Percentiles rank a stretch among this genome's conserved stretches.
These are phyloP conservation scores for Aristolochia contorta DNA, from an alignment of 164 flowering plant genomes.

Conservation along the genomic window DNA sequence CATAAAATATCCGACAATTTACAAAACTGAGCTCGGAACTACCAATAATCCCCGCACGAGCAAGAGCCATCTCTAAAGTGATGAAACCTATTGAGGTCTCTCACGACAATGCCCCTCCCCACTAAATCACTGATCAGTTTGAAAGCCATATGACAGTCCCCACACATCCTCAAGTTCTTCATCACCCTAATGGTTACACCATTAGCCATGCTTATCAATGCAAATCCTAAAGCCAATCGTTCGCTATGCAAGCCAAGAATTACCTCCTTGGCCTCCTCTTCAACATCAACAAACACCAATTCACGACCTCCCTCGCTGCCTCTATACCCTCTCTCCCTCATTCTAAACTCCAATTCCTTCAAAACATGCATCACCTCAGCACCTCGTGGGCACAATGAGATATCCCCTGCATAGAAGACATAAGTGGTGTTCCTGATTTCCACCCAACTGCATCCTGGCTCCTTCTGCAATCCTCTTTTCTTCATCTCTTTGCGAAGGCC, in stretches of 20 bases:
- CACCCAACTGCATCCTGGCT: constrained; percentile 75
- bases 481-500: constrained; percentile 40
- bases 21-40: constrained; percentile 3
- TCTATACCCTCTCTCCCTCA: constrained; percentile 47
- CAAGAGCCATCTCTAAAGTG: constrained; percentile 48
- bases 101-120: constrained; percentile 47
- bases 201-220: constrained; percentile 40
- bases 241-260: constrained; percentile 53
- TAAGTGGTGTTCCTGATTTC: constrained; percentile 35
- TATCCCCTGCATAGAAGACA: constrained; percentile 42
- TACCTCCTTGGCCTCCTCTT: constrained; percentile 49
- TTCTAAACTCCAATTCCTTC: constrained; percentile 35
- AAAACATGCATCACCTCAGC: constrained; percentile 26
- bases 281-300: constrained; percentile 47
- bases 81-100: constrained; percentile 67
- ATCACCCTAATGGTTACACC: constrained; percentile 46
- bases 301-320: constrained; percentile 23
- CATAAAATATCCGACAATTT: too few relatives aligned
- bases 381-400: constrained; percentile 21
- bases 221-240: constrained; percentile 58
- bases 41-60: constrained; percentile 58
- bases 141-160: constrained; percentile 55
- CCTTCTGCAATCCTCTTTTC: constrained; percentile 34
- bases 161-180: constrained; percentile 70
- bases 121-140: constrained; percentile 48